These are phyloP conservation scores for Borovskyia barvae DNA, from an alignment of 208 protist genomes.

Conservation along the genomic window DNA sequence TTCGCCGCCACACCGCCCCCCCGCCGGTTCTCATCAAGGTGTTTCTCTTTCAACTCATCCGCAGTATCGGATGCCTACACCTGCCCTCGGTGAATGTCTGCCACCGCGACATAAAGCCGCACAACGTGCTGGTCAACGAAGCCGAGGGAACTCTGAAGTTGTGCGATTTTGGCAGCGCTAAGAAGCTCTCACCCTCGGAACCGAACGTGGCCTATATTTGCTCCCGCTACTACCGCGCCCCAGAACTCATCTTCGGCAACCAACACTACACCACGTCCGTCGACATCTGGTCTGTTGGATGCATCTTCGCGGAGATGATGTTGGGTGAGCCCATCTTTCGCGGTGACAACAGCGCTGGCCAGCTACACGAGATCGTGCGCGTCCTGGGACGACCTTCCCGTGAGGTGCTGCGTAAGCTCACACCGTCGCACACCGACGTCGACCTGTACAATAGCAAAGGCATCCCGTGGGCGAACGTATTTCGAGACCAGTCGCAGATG, in stretches of 20 bases:
- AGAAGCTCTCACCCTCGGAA: conserved; percentile 97
- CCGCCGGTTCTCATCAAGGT: conserved; percentile 79
- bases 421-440: conserved; percentile 45
- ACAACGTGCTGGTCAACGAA: conserved; percentile 99
- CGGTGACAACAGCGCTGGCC: conserved; percentile 98
- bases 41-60: conserved; percentile 87
- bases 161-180: conserved; percentile 98
- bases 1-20: conserved; percentile 77
- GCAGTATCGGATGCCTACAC: conserved; percentile 97
- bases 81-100: conserved; percentile 77
- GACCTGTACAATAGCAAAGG: conserved; percentile 48
- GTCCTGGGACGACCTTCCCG: conserved; percentile 95
- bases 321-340: conserved; percentile 99
- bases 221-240: conserved; percentile 98
- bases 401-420: conserved; percentile 74
- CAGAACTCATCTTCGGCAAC: conserved; percentile 99
- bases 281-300: conserved; percentile 99
- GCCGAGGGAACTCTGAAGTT: conserved; percentile 93
- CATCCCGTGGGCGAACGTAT: conserved; percentile 61
- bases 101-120: conserved; percentile 99
- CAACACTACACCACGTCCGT: conserved; percentile 99
- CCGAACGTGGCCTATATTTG: conserved; percentile 99
- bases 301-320: conserved; percentile 99
- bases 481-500: conserved; percentile 38
- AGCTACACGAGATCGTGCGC: conserved; percentile 96